Conservation (phyloP, 2,329 filamentous ascomycete genomes). For the Capronia americana region DNA sequence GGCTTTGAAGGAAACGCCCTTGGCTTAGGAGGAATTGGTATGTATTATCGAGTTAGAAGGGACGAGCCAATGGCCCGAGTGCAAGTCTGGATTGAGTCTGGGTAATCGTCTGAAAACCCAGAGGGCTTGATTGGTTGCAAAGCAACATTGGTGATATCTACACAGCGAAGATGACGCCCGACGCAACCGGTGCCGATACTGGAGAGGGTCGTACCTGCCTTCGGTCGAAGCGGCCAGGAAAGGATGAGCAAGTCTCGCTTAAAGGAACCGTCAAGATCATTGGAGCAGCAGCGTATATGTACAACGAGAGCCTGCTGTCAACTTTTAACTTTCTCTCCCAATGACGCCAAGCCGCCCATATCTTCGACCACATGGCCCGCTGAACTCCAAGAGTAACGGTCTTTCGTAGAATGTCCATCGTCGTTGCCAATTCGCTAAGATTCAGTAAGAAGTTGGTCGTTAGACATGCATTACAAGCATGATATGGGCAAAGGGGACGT, state of each 20-base stretch:
- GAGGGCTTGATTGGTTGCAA: not conserved
- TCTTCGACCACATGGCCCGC: not conserved
- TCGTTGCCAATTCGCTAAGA: not conserved
- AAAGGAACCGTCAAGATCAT: not conserved
- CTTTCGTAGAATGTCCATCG: not conserved
- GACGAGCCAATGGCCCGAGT: not conserved
- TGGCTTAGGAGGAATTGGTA: not conserved
- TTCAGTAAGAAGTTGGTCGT: conserved; percentile 1
- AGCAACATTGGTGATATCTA: not conserved
- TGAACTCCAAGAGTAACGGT: not conserved
- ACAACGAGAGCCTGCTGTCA: not conserved
- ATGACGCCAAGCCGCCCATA: not conserved
- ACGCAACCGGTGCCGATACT: not conserved
- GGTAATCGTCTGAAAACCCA: not conserved
- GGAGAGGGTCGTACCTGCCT: not conserved
- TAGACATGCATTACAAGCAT: not conserved
- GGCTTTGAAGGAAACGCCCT: not conserved
- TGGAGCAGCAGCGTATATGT: not conserved
- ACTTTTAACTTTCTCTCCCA: conserved; percentile 1
- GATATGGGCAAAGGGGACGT: not conserved
- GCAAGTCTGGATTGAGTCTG: not conserved
- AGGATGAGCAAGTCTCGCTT: not conserved
- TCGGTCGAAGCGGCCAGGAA: not conserved
- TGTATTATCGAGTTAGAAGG: not conserved
- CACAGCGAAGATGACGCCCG: not conserved